Base-by-base conservation (phyloP, 768 basidiomycete species). In the Kwoniella heveanensis region DNA sequence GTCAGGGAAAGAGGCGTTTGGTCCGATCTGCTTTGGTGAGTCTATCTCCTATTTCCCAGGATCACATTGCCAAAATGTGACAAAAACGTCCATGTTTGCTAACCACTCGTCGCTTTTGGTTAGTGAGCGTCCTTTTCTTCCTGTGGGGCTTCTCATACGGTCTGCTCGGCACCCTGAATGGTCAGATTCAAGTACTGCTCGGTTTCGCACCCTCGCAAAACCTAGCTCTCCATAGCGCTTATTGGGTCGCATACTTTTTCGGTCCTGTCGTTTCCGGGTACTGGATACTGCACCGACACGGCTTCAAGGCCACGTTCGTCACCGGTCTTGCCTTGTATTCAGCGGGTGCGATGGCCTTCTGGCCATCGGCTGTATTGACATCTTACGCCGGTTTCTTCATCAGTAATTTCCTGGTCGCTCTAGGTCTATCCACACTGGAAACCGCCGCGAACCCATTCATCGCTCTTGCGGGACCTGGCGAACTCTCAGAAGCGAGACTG, bases 111-210 rank as follows among this genome's bases (percentile, higher is more conserved):
- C 7, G n/a, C 13, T 49, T 19, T 36, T 51, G 5, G 48, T 26
- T 61, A 71, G 76, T 74, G 2, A 72, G 73, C 8, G 70, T 59
- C 50, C 70, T 79, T 15, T 77, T 77, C 69, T 71, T 77, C 68
- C 46, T 76, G 15, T 79, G 78, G 78, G 78, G 78, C 9, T 76
- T 77, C 63, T 72, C 73, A 1, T 77, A 77, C 50, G 78, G 78
- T n/a, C 67, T 79, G 2, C 66, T 79, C 10, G 78, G 78, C 0
- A 76, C 70, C 1, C 65, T 79, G 46, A 79, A 69, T 55, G 65
- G 64, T 13, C 55, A 72, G 46, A 77, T 77, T 54, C 71, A 71
- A 39, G 32, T 36, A 7, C 51, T 76, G 21, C 64, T 77, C 1
- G 57, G 61, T 17, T 77, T 73, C 57, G n/a, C 63, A 15, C 60